Base-by-base conservation (phyloP, 306 rosid genomes). In the Cucurbita moschata region DNA sequence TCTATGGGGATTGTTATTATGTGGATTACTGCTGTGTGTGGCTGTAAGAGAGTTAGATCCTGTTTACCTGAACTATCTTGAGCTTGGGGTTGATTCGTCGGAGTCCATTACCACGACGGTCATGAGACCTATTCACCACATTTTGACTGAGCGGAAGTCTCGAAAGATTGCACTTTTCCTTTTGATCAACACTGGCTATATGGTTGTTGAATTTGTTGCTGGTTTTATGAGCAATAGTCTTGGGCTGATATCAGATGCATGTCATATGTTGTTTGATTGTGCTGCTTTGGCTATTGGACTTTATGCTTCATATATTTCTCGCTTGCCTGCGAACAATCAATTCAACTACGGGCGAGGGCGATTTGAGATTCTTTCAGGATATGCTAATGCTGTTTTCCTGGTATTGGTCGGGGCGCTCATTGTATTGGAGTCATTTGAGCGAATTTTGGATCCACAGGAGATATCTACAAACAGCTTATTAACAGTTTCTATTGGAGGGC, bases 181-280 rank as follows among this genome's bases (percentile, higher is more conserved):
- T 30, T 62, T 93, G 81, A 90, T 93, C 80, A 92, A 92, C 75
- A 73, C 98, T 7, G 96, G 75, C 0, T 92, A 92, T 80, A 92
- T 92, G 98, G 82, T 90, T 81, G 98, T 92, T 83, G 98, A 92
- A 46, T 92, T 92, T 79, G 86, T 82, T 82, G 96, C 83, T 13
- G 98, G 96, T 55, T 92, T 92, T 73, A 88, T 90, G 98, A 88
- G 98, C 82, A 92, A 92, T 79, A 92, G 98, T 83, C 88, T 92
- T 73, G 98, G 98, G 15, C 80, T 92, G 75, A 92, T 92, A 76
- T 88, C 98, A 5, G 98, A 92, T 86, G 98, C 96, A 0, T 92
- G 98, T 71, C 98, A 93, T 78, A 93, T 93, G 98, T 80, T 93
- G 88, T 93, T 93, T 81, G 98, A 93, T 79, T 93, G 98, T 85